These are phyloP conservation scores for Oryza meridionalis DNA, from an alignment of 176 grass and related monocot species.

Conservation along the genomic window DNA sequence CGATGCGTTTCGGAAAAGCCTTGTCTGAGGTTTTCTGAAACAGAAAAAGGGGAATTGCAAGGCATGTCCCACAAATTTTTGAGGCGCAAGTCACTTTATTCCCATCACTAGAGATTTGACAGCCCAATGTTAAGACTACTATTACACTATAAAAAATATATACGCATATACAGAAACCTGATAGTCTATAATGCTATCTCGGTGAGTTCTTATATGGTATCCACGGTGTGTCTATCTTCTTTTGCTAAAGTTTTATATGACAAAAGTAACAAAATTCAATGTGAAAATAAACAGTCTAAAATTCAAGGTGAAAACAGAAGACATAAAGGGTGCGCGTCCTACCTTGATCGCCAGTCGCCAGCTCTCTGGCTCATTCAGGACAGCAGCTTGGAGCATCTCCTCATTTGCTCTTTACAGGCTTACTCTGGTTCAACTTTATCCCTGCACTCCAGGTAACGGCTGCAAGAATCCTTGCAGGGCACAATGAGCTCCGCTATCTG, in stretches of 20 bases:
- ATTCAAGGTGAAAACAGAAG: background rate
- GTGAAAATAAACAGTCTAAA: background rate
- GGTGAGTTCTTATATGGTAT: background rate
- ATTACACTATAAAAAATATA: background rate
- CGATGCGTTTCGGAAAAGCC: background rate
- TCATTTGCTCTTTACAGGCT: background rate
- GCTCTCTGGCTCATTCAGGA: background rate
- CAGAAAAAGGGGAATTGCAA: background rate
- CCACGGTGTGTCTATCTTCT: background rate
- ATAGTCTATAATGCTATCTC: background rate
- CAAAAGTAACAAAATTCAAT: background rate
- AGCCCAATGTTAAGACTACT: background rate
- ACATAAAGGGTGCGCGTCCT: background rate
- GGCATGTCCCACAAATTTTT: slow-evolving; percentile 16
- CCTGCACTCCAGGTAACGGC: background rate
- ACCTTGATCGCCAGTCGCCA: background rate
- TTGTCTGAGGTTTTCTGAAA: slow-evolving; percentile 35
- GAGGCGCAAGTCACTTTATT: background rate
- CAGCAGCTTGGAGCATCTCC: background rate
- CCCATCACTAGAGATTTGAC: background rate
- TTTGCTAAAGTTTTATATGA: background rate
- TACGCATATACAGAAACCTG: background rate
- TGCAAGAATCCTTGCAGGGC: background rate
- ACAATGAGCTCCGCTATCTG: background rate
- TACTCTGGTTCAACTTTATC: background rate